A percentile compares a stretch with the other conserved stretches of the same genome.
phyloP scores from a whole-genome alignment of 805 yeast species.

The Hanseniaspora lachancei region DNA sequence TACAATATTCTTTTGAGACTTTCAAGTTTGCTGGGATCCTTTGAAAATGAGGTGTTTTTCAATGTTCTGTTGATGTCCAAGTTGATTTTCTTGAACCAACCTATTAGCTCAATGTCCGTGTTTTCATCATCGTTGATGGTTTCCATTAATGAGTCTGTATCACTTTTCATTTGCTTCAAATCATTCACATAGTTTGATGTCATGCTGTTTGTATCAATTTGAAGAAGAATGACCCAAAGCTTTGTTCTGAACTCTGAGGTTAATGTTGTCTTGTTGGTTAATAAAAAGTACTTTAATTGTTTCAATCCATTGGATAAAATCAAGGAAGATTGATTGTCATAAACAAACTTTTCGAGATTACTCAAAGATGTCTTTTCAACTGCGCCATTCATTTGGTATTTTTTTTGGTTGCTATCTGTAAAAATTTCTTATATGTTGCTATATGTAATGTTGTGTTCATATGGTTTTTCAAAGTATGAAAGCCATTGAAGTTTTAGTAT shows the following conservation, averaged over 20 bases:
- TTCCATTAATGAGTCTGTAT: not conserved
- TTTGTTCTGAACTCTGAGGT: not conserved
- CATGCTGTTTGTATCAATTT: not conserved
- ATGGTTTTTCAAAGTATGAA: no score
- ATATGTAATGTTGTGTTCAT: no score
- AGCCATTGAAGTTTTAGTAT: no score
- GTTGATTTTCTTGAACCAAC: constrained; percentile 8
- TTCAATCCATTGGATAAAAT: constrained; percentile 8
- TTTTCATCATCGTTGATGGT: not conserved
- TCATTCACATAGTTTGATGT: constrained; percentile 5
- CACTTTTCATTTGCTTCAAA: not conserved
- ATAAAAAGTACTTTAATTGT: constrained; percentile 5
- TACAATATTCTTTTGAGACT: constrained; percentile 6
- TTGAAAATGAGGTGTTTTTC: constrained; percentile 1
- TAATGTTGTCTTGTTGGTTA: not conserved
- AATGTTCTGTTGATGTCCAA: constrained; percentile 4
- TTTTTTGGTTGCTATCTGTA: no score
- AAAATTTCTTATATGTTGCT: no score
- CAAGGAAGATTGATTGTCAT: constrained; percentile 9
- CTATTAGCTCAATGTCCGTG: not conserved
- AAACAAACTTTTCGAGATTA: not conserved
- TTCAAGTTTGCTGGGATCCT: not conserved
- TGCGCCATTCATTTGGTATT: not conserved
- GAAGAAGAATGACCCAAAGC: constrained; percentile 4
- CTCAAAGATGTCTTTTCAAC: not conserved